Conservation (phyloP, 2,329 filamentous ascomycete species). For the Apiospora rasikravindrae region DNA sequence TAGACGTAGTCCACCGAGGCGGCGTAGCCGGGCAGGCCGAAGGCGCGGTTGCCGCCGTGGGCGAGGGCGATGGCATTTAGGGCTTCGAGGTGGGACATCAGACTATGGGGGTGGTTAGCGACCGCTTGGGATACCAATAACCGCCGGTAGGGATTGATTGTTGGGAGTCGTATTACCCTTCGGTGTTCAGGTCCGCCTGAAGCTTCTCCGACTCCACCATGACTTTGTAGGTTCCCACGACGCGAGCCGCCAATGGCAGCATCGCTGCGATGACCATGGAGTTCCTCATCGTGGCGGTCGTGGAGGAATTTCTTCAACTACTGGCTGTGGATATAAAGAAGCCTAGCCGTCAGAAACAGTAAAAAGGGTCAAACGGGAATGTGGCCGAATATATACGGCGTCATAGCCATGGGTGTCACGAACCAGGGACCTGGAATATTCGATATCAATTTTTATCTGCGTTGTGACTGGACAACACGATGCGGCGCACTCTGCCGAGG, state of each 20-base stretch:
- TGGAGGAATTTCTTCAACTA: no score
- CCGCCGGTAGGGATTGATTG: background rate
- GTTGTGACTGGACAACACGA: background rate
- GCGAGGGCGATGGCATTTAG: constrained; percentile 53
- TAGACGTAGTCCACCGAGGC: constrained; percentile 57
- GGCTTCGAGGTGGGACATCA: constrained; percentile 51
- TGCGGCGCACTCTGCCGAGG: background rate
- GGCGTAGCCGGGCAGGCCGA: constrained; percentile 54
- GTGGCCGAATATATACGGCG: background rate
- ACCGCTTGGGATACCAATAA: no score
- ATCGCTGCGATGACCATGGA: background rate
- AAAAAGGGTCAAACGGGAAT: background rate
- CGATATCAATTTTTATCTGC: background rate
- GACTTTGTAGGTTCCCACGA: constrained; percentile 13
- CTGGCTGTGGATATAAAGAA: background rate
- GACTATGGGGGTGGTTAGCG: constrained; percentile 33
- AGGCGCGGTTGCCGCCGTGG: constrained; percentile 59
- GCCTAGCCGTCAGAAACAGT: background rate
- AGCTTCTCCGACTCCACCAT: constrained; percentile 20
- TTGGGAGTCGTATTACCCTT: background rate
- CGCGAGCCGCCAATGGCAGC: constrained; percentile 1
- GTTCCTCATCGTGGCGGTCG: constrained; percentile 1
- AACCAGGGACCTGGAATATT: background rate
- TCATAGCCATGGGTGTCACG: no score
- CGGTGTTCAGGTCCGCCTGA: constrained; percentile 22